A percentile compares a stretch with the other conserved stretches of the same genome.
phyloP scores from a whole-genome alignment of 106 monocot species.

The Dendrobium nobile region DNA sequence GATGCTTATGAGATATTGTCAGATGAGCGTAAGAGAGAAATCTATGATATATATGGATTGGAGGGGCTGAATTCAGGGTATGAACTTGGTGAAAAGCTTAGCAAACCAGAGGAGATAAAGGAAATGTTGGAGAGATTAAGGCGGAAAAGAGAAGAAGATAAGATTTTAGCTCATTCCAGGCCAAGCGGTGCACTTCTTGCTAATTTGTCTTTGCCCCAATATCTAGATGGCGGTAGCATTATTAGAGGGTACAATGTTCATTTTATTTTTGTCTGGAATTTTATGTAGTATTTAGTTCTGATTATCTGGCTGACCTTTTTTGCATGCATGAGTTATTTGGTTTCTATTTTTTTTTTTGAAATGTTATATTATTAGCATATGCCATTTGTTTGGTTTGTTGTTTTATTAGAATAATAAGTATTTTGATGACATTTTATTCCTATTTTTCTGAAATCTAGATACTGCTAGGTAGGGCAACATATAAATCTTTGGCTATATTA shows the following conservation, averaged over 20 bases:
- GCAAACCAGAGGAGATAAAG: conserved; percentile 74
- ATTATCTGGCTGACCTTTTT: not conserved
- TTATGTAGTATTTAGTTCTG: not conserved
- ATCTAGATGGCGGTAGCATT: conserved; percentile 64
- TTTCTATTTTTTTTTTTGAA: not conserved
- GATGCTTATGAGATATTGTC: conserved; percentile 87
- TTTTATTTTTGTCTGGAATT: not conserved
- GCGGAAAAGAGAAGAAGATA: conserved; percentile 69
- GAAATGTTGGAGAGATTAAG: conserved; percentile 73
- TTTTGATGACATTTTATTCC: not conserved
- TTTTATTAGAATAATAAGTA: not conserved
- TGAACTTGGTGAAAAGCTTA: conserved; percentile 80
- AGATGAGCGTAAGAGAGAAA: conserved; percentile 71
- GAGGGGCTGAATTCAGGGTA: conserved; percentile 79
- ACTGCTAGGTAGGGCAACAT: not conserved
- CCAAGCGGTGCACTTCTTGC: conserved; percentile 60
- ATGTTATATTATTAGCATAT: not conserved
- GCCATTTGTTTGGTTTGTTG: not conserved
- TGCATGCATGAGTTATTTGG: not conserved
- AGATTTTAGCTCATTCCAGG: conserved; percentile 36
- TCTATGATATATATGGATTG: conserved; percentile 97
- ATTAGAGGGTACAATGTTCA: conserved; percentile 54
- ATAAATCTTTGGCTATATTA: not conserved
- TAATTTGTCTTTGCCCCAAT: conserved; percentile 75
- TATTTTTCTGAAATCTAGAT: not conserved